Conservation (phyloP, 148 eudicot genomes). For the Chenopodium berlandieri region DNA sequence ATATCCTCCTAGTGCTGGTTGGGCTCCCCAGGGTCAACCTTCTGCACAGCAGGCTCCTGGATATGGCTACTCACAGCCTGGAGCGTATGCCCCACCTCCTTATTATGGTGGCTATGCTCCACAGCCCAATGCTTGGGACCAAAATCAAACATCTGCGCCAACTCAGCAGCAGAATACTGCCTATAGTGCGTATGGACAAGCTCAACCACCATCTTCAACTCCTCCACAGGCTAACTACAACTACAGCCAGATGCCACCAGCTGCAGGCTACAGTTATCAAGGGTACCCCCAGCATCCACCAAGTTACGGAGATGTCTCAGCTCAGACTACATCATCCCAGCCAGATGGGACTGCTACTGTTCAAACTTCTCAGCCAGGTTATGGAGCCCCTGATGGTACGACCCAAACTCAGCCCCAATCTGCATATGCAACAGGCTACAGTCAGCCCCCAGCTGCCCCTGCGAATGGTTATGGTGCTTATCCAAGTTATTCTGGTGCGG, state of each 20-base stretch:
- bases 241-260: slow-evolving; percentile 36
- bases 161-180: slow-evolving; percentile 29
- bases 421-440: slow-evolving; percentile 31
- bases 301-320: slow-evolving; percentile 33
- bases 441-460: slow-evolving; percentile 30
- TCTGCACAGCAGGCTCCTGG: slow-evolving; percentile 39
- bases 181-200: slow-evolving; percentile 33
- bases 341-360: slow-evolving; percentile 29
- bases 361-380: slow-evolving; percentile 35
- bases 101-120: slow-evolving; percentile 45
- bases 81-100: slow-evolving; percentile 32
- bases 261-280: slow-evolving; percentile 38
- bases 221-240: slow-evolving; percentile 34
- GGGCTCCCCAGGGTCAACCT: slow-evolving; percentile 38
- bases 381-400: slow-evolving; percentile 36
- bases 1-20: slow-evolving; percentile 27
- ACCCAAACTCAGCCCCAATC: slow-evolving; percentile 29
- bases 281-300: slow-evolving; percentile 38
- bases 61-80: slow-evolving; percentile 43
- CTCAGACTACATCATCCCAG: slow-evolving; percentile 28
- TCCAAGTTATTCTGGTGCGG: slow-evolving; percentile 35
- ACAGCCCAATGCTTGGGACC: slow-evolving; percentile 36
- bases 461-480: slow-evolving; percentile 40
- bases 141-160: slow-evolving; percentile 29
- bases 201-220: slow-evolving; percentile 31